Evolutionary conservation across 257 asterid species (phyloP), one percentile per base, ranked within the genome.

Genomic region (Penstemon newberryi): DNA sequence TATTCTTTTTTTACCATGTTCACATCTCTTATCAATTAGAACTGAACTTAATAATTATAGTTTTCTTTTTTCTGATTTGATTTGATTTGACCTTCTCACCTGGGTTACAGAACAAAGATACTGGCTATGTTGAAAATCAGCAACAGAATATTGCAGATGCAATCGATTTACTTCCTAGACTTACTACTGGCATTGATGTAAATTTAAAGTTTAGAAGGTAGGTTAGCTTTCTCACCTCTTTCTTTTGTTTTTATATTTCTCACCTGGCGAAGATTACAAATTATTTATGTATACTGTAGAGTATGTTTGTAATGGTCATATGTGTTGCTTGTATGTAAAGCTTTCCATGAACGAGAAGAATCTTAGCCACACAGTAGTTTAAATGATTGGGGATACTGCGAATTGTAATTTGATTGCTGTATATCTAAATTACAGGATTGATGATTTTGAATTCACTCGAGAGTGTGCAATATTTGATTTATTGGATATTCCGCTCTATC

Each of bases 401-500:
- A 37, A 7, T 75, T 51, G 19, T 73, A 42, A 43, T 45, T 13
- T 77, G 80, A 76, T 55, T 37, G 56, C 65, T 65, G 12, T 62
- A 13, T 68, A 51, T 69, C 61, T 33, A 13, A 67, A 75, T 13
- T 65, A 65, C 92, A 91, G 97, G 76, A 90, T 94, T 63, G 91
- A 74, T 82, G 97, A 94, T 84, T 94, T 94, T 72, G 99, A 94
- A 86, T 94, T 89, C 83, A 94, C 99, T 60, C 86, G 79, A 47
- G 99, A 94, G 78, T 94, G 97, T 79, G 96, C 99, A 70, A 91
- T 94, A 78, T 94, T 89, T 82, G 99, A 91, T 82, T 78, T 94
- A 61, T 69, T 94, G 89, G 96, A 87, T 74, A 90, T 94, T 82
- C 99, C 99, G 40, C 97, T 94, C 62, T 91, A 91, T 83, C 97